Base-by-base conservation (phyloP, 192 early-diverging fungal species). In the Dissophora ornata region DNA sequence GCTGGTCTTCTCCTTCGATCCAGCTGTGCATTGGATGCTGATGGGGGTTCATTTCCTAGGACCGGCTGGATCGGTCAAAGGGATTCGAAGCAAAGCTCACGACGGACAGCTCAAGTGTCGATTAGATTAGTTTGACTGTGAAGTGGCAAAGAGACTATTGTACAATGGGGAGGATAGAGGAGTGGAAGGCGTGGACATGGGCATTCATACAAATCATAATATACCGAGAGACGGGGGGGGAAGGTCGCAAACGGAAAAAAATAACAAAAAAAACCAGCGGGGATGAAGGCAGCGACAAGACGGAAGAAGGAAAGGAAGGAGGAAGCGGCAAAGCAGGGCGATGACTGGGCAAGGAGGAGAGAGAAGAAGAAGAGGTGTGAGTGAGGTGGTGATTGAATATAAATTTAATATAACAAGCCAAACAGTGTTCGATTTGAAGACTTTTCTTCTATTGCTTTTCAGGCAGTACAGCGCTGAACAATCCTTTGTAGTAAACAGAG, bases 311-410 rank as follows among this genome's bases (percentile, higher is more conserved):
- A 28, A 46, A 47, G 36, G 21, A 48, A 13, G 36, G 13, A 38
- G 13, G 36, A 38, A 13, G 36, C 36, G 36, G 36, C 36, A 57
- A 42, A 28, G 40, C 34, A 57, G 3, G 10, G 26, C 29, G 33
- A 28, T 18, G 34, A 44, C 13, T 4, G 10, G 45, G 2, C 28
- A 8, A 45, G 16, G 42, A 18, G 36, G 26, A 45, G 26, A 50
- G 15, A 62, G 25, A 62, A 3, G 49, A 19, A 41, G 38, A 52
- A 62, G 45, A n/a, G n/a, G n/a, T n/a, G n/a, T n/a, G n/a, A n/a
- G n/a, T n/a, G n/a, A n/a, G n/a, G n/a, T n/a, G n/a, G n/a, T n/a
- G n/a, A n/a, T n/a, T n/a, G n/a, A n/a, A n/a, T n/a, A n/a, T n/a
- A n/a, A n/a, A n/a, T n/a, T n/a, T n/a, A n/a, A n/a, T n/a, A n/a